Conservation (phyloP, 345 rosid species). For the Boechera stricta region DNA sequence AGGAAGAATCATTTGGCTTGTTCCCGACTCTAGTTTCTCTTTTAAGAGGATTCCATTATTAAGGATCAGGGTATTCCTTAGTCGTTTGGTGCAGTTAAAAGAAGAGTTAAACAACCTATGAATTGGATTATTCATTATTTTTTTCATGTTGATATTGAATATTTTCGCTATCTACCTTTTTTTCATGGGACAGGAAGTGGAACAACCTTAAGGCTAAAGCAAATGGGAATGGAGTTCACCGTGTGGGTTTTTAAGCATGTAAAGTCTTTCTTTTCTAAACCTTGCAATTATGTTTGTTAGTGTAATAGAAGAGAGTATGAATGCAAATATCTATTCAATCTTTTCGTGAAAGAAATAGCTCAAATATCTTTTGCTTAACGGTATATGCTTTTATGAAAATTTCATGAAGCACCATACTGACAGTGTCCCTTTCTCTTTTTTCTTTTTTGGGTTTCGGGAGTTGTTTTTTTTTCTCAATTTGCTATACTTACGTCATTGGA, state of each 20-base stretch:
- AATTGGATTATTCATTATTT: neutral
- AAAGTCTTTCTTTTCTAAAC: conserved; percentile 43
- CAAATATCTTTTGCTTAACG: conserved; percentile 24
- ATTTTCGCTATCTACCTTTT: conserved; percentile 22
- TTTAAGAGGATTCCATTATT: conserved; percentile 11
- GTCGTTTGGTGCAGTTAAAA: conserved; percentile 28
- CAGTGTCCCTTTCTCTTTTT: conserved; percentile 14
- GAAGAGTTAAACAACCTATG: conserved; percentile 15
- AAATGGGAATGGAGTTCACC: conserved; percentile 97
- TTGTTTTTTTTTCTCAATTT: conserved; percentile 11
- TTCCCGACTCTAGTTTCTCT: conserved; percentile 2
- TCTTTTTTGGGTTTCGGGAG: neutral
- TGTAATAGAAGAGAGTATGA: conserved; percentile 12
- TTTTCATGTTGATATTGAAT: conserved; percentile 23
- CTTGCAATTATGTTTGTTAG: conserved; percentile 30
- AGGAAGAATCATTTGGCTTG: conserved; percentile 16
- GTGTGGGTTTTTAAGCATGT: conserved; percentile 99
- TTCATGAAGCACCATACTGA: conserved; percentile 14
- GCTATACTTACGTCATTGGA: conserved; percentile 16
- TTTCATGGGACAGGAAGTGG: conserved; percentile 63
- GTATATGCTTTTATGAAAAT: conserved; percentile 17
- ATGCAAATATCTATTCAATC: neutral
- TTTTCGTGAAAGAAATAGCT: neutral
- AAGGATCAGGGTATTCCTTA: neutral
- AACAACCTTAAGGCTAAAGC: conserved; percentile 91